Evolutionary conservation across 2,329 filamentous ascomycete species (phyloP).

Genomic region (Stenocarpella maydis): DNA sequence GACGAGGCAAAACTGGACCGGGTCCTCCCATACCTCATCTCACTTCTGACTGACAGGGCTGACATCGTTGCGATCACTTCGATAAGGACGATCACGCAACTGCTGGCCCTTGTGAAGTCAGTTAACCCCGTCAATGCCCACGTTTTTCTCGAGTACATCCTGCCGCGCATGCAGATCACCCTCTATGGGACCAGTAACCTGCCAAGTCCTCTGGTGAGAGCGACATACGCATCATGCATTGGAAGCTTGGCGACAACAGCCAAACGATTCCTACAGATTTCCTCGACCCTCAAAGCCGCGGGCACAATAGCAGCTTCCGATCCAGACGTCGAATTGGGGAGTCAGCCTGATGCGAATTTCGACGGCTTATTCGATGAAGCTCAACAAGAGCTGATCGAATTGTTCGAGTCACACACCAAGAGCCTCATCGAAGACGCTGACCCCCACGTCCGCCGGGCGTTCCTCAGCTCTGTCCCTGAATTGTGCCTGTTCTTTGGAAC

Average conservation of each 20-base stretch:
- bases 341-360: conserved; percentile 73
- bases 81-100: conserved; percentile 85
- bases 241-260: conserved; percentile 89
- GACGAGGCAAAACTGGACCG: conserved; percentile 97
- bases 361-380: conserved; percentile 88
- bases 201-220: conserved; percentile 77
- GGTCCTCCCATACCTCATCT: conserved; percentile 88
- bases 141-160: conserved; percentile 73
- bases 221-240: conserved; percentile 92
- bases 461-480: conserved; percentile 88
- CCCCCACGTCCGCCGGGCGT: conserved; percentile 85
- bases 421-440: conserved; percentile 87
- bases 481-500: conserved; percentile 96
- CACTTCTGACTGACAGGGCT: conserved; percentile 80
- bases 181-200: conserved; percentile 57
- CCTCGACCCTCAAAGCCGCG: conserved; percentile 85
- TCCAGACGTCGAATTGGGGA: conserved; percentile 79
- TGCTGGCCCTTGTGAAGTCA: conserved; percentile 86
- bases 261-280: conserved; percentile 86
- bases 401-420: conserved; percentile 90
- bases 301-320: conserved; percentile 81
- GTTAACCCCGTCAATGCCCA: conserved; percentile 81
- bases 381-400: conserved; percentile 80
- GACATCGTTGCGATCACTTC: conserved; percentile 88
- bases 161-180: conserved; percentile 68